These are phyloP conservation scores for Talaromyces sp. DNA, from an alignment of 2,329 filamentous ascomycete genomes.

Conservation along the genomic window DNA sequence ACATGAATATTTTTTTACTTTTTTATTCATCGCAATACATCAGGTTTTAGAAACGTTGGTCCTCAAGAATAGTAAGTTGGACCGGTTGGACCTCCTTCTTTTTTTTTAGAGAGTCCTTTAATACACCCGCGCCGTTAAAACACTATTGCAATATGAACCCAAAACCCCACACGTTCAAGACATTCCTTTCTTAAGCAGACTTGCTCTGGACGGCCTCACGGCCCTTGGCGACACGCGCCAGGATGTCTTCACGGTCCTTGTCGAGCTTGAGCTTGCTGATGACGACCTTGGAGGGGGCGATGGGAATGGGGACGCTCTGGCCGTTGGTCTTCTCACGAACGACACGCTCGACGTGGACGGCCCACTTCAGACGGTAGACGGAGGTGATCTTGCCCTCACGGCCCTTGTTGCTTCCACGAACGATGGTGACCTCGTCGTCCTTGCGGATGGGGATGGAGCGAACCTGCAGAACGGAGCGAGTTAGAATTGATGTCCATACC, in stretches of 20 bases:
- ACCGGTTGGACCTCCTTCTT: neutral
- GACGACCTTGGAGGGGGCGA: conserved; percentile 95
- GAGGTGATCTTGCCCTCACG: conserved; percentile 97
- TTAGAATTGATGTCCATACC: conserved; percentile 3
- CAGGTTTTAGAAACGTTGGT: neutral
- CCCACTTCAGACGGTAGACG: conserved; percentile 97
- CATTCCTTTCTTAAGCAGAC: conserved; percentile 26
- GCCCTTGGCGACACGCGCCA: conserved; percentile 44
- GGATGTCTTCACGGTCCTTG: conserved; percentile 47
- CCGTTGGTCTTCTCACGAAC: conserved; percentile 96
- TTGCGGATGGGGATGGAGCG: conserved; percentile 71
- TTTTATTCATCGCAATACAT: neutral
- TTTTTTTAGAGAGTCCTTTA: neutral
- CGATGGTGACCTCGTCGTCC: conserved; percentile 90
- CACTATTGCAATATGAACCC: neutral
- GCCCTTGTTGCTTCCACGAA: conserved; percentile 92
- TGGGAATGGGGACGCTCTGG: conserved; percentile 88
- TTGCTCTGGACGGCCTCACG: conserved; percentile 34
- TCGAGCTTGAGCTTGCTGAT: conserved; percentile 97
- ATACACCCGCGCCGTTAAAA: neutral
- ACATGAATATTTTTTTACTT: neutral
- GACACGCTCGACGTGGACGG: conserved; percentile 95
- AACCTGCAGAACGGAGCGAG: conserved; percentile 14
- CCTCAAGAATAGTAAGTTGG: neutral
- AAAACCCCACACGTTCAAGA: neutral